Evolutionary conservation across 768 basidiomycete genomes (phyloP).

Genomic region (Mycena galopus): DNA sequence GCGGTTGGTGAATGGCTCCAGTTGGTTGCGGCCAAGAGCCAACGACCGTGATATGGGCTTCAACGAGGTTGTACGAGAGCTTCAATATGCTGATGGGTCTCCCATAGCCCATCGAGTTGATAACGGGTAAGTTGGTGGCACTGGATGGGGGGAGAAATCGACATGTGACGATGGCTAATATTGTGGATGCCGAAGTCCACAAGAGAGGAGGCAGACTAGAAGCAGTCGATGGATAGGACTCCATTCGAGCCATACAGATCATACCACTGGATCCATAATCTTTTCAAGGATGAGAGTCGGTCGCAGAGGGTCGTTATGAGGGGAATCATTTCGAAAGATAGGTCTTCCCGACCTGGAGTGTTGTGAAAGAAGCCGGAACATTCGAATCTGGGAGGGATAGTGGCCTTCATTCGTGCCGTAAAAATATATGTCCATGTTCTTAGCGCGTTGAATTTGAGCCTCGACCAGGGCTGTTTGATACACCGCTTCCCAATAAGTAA

Average conservation of each 20-base stretch:
- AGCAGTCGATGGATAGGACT: neutral
- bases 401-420: neutral
- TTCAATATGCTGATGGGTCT: too few species aligned
- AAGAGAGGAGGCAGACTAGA: neutral
- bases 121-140: neutral
- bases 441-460: neutral
- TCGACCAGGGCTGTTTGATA: neutral
- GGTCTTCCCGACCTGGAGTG: neutral
- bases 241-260: neutral
- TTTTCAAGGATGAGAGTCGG: neutral
- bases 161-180: neutral
- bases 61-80: too few species aligned
- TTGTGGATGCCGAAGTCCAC: neutral
- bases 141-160: neutral
- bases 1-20: too few species aligned
- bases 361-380: neutral
- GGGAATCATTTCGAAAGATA: neutral
- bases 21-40: too few species aligned
- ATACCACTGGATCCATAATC: neutral
- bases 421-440: neutral
- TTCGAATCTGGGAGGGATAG: neutral
- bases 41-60: too few species aligned
- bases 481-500: too few species aligned
- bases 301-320: neutral
- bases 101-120: too few species aligned